Evolutionary conservation across 2,329 filamentous ascomycete genomes (phyloP), one percentile per base, ranked within the genome.

Genomic region (Cordyceps fumosorosea): DNA sequence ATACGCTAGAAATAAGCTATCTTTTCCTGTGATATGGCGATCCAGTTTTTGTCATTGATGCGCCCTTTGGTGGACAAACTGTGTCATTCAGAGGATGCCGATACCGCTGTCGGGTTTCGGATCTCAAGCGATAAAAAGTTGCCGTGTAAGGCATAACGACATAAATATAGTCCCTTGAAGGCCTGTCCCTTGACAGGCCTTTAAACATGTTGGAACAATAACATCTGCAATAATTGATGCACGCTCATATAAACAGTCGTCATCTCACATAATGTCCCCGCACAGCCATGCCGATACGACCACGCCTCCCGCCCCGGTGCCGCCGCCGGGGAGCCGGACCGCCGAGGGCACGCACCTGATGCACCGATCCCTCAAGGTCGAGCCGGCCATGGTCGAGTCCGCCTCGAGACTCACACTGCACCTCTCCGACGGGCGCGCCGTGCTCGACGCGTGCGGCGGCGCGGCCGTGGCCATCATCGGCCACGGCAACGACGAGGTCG

Each of bases 391-490:
- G 55, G 81, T 82, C 5, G 69, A 77, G 11, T 78, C 75, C 0
- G 83, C 78, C 1, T 68, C 70, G 0, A 78, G 78, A 0, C 67
- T 73, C 6, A 72, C 75, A 26, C 67, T 78, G 3, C 67, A 67
- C 1, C 71, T 77, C 5, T 64, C 70, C 10, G 69, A 73, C 37
- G 77, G 75, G 5, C 62, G 64, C 3, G 66, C 63, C 1, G 69
- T 75, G 26, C 65, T 77, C n/a, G 75, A 76, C 52, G 74, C 73
- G 11, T 73, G 70, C 47, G 68, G 72, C 45, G 75, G 75, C 3
- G 72, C 75, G 1, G 73, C 74, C 8, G 88, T 90, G 6, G 79
- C 84, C 11, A 86, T 84, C 70, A 70, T 90, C 10, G 87, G 87
- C 18, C 84, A 89, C 68, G 81, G 80, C 37, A 79, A 86, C 62